Evolutionary conservation across 2,329 filamentous ascomycete species (phyloP).

Genomic region (Penicillium expansum): DNA sequence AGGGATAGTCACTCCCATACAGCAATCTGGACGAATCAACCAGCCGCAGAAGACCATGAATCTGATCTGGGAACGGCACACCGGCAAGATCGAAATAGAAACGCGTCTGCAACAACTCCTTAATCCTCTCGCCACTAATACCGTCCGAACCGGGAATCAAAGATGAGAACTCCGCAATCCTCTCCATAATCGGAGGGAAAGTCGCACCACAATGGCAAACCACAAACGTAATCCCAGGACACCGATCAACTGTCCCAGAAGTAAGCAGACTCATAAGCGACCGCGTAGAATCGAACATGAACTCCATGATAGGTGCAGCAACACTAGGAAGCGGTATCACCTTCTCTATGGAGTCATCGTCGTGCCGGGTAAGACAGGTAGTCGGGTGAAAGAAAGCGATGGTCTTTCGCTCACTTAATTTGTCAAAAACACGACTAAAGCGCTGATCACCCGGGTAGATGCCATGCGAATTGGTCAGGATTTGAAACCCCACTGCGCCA

Average conservation of each 20-base stretch:
- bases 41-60: conserved; percentile 48
- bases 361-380: conserved; percentile 21
- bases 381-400: conserved; percentile 57
- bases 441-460: conserved; percentile 50
- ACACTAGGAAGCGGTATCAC: conserved; percentile 16
- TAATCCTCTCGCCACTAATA: conserved; percentile 14
- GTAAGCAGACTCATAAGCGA: conserved; percentile 25
- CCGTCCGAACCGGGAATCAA: conserved; percentile 1
- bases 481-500: conserved; percentile 51
- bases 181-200: conserved; percentile 32
- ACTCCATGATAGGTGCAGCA: conserved; percentile 27
- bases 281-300: conserved; percentile 30
- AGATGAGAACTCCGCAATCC: conserved; percentile 21
- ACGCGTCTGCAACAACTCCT: conserved; percentile 28
- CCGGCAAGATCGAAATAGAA: conserved; percentile 57
- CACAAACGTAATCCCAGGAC: conserved; percentile 23
- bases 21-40: conserved; percentile 46
- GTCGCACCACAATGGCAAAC: conserved; percentile 26
- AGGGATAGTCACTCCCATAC: conserved; percentile 56
- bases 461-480: conserved; percentile 55
- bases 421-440: conserved; percentile 49
- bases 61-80: conserved; percentile 50
- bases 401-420: conserved; percentile 47
- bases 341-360: conserved; percentile 4
- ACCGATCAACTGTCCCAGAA: conserved; percentile 21